Conservation (phyloP, 1,139 yeast genomes). For the Hanseniaspora uvarum region DNA sequence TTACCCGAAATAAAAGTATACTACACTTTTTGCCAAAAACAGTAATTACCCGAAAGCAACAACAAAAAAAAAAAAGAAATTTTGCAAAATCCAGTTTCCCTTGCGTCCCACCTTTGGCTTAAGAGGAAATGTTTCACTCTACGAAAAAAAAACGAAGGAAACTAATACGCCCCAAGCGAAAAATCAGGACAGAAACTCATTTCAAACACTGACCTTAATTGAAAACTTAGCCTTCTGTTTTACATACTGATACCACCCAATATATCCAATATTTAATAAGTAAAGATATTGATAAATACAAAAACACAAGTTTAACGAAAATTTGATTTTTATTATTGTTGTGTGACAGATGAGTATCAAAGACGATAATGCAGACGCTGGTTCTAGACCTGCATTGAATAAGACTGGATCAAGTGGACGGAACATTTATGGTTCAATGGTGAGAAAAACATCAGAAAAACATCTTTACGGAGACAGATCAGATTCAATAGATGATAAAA, state of each 20-base stretch:
- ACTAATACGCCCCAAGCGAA: no score
- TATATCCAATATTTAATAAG: no score
- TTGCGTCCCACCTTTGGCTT: background rate
- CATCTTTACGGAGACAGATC: constrained; percentile 13
- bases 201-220: no score
- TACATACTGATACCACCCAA: no score
- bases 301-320: no score
- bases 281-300: no score
- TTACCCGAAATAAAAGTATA: background rate
- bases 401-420: constrained; percentile 10
- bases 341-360: background rate
- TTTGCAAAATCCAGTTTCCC: no score
- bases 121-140: background rate
- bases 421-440: constrained; percentile 14
- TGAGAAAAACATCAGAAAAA: constrained; percentile 16
- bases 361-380: background rate
- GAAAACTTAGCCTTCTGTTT: no score
- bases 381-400: background rate
- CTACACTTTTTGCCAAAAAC: no score
- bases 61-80: no score
- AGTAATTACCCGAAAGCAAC: background rate
- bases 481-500: background rate
- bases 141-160: background rate
- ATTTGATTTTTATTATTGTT: no score
- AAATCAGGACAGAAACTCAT: no score